Conservation (phyloP, 139 green algal genomes). For the Parachlorella kessleri region DNA sequence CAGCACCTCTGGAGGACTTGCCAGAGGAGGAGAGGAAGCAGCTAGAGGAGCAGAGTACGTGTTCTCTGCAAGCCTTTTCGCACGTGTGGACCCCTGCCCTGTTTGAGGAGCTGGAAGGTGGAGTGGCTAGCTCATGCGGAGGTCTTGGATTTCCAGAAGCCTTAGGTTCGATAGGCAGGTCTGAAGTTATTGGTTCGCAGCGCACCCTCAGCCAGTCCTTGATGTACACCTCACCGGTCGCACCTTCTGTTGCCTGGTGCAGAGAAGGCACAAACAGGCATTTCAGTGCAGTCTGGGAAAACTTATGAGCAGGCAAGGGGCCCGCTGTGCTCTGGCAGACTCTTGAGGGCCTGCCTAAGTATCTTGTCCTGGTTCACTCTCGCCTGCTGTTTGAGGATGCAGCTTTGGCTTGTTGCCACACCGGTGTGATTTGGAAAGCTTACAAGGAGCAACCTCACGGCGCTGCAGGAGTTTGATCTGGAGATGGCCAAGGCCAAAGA, state of each 20-base stretch:
- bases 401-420: background rate
- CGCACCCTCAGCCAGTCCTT: no score
- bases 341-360: background rate
- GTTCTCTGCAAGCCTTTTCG: no score
- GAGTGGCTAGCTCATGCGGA: no score
- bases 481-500: slow-evolving; percentile 50
- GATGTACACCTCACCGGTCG: no score
- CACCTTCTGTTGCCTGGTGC: background rate
- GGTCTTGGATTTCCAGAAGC: no score
- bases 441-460: no score
- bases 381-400: background rate
- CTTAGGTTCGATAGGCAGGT: no score
- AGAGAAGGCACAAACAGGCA: slow-evolving; percentile 25
- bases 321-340: no score
- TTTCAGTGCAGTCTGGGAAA: slow-evolving; percentile 46
- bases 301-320: slow-evolving; percentile 32
- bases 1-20: slow-evolving; percentile 8
- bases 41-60: slow-evolving; percentile 20
- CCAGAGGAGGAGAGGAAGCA: slow-evolving; percentile 28
- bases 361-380: background rate
- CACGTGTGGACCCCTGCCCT: no score
- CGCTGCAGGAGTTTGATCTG: slow-evolving; percentile 59
- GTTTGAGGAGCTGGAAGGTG: no score
- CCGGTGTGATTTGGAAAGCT: slow-evolving; percentile 9
- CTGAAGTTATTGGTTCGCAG: no score